Evolutionary conservation across 2,329 filamentous ascomycete species (phyloP).

Genomic region (Immersiporthe knoxdaviesiana): DNA sequence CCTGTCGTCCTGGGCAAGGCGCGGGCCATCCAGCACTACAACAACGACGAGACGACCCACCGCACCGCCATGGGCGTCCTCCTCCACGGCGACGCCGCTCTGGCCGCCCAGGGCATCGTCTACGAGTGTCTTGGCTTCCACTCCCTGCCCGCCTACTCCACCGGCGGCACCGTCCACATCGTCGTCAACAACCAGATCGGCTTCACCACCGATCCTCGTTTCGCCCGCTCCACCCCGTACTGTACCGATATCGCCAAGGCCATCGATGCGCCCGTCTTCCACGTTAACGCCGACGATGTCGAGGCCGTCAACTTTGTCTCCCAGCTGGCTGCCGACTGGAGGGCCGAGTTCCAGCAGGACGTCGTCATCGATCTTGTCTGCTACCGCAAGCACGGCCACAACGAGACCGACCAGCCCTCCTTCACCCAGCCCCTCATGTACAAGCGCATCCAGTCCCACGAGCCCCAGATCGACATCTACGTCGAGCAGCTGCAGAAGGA

Average conservation of each 20-base stretch:
- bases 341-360: slow-evolving; percentile 97
- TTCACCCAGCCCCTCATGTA: slow-evolving; percentile 99
- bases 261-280: slow-evolving; percentile 97
- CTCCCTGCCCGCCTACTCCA: slow-evolving; percentile 92
- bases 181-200: slow-evolving; percentile 99
- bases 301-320: slow-evolving; percentile 98
- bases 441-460: slow-evolving; percentile 89
- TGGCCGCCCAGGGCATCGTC: slow-evolving; percentile 94
- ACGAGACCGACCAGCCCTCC: slow-evolving; percentile 98
- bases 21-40: slow-evolving; percentile 97
- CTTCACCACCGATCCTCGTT: slow-evolving; percentile 98
- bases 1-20: slow-evolving; percentile 98
- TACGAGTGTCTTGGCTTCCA: slow-evolving; percentile 99
- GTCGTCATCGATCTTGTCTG: slow-evolving; percentile 98
- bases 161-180: slow-evolving; percentile 94
- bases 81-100: slow-evolving; percentile 95
- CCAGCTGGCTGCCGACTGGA: slow-evolving; percentile 96
- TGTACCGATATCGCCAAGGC: slow-evolving; percentile 99
- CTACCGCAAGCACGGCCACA: slow-evolving; percentile 99
- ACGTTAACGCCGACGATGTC: slow-evolving; percentile 98
- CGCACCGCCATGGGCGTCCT: slow-evolving; percentile 92
- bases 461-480: slow-evolving; percentile 87
- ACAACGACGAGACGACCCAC: slow-evolving; percentile 90
- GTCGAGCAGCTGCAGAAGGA: slow-evolving; percentile 88
- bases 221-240: slow-evolving; percentile 95